A percentile compares a stretch with the other conserved stretches of the same genome.
These are phyloP conservation scores for Senna tora DNA, from an alignment of 306 rosid genomes.

Conservation along the genomic window DNA sequence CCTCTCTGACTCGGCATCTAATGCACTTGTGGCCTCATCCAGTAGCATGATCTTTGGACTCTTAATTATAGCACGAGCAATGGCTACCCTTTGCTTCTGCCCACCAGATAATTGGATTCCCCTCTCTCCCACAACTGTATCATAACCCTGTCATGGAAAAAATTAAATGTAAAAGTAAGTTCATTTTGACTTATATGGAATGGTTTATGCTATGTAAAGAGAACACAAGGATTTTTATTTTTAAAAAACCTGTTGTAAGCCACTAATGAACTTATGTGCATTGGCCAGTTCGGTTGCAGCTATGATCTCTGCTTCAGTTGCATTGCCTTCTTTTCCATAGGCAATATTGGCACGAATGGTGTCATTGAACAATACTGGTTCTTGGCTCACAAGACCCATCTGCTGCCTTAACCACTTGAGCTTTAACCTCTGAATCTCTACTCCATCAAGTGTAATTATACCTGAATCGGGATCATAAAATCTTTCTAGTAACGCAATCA, in stretches of 20 bases:
- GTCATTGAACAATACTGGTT: conserved; percentile 78
- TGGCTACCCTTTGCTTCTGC: conserved; percentile 85
- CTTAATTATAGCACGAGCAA: conserved; percentile 80
- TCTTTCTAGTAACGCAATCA: conserved; percentile 74
- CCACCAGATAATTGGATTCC: conserved; percentile 88
- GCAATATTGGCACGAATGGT: conserved; percentile 85
- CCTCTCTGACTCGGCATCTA: conserved; percentile 85
- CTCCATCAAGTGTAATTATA: conserved; percentile 71
- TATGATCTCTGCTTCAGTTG: conserved; percentile 75
- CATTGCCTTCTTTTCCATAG: conserved; percentile 76
- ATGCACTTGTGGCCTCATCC: conserved; percentile 91
- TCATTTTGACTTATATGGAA: background rate
- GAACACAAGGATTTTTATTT: background rate
- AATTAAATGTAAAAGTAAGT: conserved; percentile 12
- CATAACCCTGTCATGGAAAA: conserved; percentile 57
- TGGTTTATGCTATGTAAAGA: background rate
- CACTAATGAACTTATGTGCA: conserved; percentile 82
- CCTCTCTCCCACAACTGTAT: conserved; percentile 80
- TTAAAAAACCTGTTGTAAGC: conserved; percentile 66
- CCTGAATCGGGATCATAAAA: conserved; percentile 91
- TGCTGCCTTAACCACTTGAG: conserved; percentile 94
- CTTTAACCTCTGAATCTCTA: conserved; percentile 57
- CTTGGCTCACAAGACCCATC: conserved; percentile 91
- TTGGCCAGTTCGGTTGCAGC: conserved; percentile 78
- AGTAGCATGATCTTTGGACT: conserved; percentile 75